A percentile compares a stretch with the other conserved stretches of the same genome.
Evolutionary conservation across 192 early-diverging fungal species (phyloP).

Genomic region (Kickxella alabastrina): DNA sequence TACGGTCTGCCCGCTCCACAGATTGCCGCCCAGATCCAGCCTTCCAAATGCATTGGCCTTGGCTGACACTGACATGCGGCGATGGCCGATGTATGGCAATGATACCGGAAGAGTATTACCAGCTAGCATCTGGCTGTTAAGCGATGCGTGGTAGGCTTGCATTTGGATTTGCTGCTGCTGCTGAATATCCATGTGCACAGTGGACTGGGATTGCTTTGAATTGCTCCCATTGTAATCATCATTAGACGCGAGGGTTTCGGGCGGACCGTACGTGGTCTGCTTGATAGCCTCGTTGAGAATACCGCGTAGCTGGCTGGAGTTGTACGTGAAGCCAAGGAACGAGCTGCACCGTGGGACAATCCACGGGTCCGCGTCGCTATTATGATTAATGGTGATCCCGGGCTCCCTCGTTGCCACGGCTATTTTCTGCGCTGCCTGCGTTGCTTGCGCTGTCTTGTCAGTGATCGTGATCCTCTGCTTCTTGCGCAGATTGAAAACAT

Average conservation of each 20-base stretch:
- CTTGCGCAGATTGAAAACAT: slow-evolving; percentile 46
- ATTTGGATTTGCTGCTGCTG: not conserved
- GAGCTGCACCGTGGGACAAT: slow-evolving; percentile 50
- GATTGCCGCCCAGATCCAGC: slow-evolving; percentile 16
- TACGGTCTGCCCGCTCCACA: slow-evolving; percentile 7
- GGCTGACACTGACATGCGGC: slow-evolving; percentile 11
- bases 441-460: too few species aligned
- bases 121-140: not conserved
- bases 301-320: slow-evolving; percentile 36
- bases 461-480: slow-evolving; percentile 31
- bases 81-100: slow-evolving; percentile 3
- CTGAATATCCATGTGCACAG: not conserved
- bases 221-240: slow-evolving; percentile 6
- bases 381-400: slow-evolving; percentile 22
- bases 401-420: not conserved
- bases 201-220: not conserved
- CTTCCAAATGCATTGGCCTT: not conserved
- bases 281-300: slow-evolving; percentile 48
- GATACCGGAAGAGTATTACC: not conserved
- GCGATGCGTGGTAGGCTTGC: slow-evolving; percentile 1
- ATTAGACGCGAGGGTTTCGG: slow-evolving; percentile 17
- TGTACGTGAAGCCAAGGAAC: slow-evolving; percentile 48
- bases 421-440: too few species aligned
- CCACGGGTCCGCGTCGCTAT: slow-evolving; percentile 44
- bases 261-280: slow-evolving; percentile 48